Percentiles rank a stretch among this genome's conserved stretches.
Conservation (phyloP, 768 basidiomycete genomes). For the Rubroboletus satanas region DNA sequence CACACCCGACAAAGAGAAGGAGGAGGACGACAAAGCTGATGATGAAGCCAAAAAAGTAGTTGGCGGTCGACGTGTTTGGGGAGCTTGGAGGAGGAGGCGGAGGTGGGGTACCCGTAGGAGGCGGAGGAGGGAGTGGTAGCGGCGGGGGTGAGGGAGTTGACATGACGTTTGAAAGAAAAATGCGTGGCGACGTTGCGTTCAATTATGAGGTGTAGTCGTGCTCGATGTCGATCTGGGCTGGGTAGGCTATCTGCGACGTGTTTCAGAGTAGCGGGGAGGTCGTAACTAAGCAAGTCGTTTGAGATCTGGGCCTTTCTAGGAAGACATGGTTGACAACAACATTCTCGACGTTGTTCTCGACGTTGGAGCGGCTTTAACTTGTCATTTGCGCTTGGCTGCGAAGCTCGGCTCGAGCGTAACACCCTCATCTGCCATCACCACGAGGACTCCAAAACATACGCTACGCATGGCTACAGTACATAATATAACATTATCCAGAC, state of each 20-base stretch:
- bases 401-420: neutral
- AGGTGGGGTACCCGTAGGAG: neutral
- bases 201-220: neutral
- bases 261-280: constrained; percentile 15
- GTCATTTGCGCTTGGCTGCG: neutral
- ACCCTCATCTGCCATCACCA: neutral
- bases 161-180: constrained; percentile 6
- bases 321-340: neutral
- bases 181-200: neutral
- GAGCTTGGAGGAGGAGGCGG: neutral
- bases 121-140: neutral
- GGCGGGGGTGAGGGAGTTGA: constrained; percentile 3
- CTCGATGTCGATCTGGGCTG: constrained; percentile 10
- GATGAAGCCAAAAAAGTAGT: constrained; percentile 34
- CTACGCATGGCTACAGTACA: neutral
- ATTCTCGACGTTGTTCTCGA: neutral
- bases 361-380: neutral
- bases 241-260: neutral
- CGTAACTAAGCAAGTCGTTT: constrained; percentile 11
- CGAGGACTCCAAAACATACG: neutral
- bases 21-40: constrained; percentile 35
- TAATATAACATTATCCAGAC: neutral
- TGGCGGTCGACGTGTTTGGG: constrained; percentile 9
- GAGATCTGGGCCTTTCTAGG: neutral
- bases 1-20: constrained; percentile 50